phyloP scores from a whole-genome alignment of 495 filamentous ascomycete genomes.

The Lentithecium fluviatile region DNA sequence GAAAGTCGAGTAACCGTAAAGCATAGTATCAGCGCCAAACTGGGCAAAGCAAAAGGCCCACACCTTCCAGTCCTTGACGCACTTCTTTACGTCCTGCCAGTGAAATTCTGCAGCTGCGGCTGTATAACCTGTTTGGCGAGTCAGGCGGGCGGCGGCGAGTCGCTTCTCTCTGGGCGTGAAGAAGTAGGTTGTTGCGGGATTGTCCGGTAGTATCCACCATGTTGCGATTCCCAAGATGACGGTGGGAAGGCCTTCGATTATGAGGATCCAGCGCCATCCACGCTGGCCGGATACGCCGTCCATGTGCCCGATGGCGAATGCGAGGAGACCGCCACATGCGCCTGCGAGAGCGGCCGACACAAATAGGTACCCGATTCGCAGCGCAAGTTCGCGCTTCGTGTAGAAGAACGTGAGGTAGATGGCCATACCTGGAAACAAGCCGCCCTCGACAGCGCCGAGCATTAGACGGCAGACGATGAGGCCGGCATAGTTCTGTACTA shows the following conservation, averaged over 20 bases:
- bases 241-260: conserved; percentile 71
- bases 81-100: conserved; percentile 53
- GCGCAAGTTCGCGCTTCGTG: conserved; percentile 67
- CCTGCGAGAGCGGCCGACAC: conserved; percentile 73
- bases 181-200: conserved; percentile 49
- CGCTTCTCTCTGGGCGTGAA: conserved; percentile 37
- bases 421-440: conserved; percentile 65
- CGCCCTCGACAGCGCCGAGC: conserved; percentile 57
- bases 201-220: conserved; percentile 66
- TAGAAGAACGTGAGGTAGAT: conserved; percentile 69
- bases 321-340: conserved; percentile 71
- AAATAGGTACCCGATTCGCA: conserved; percentile 74
- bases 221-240: conserved; percentile 59
- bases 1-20: conserved; percentile 77
- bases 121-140: conserved; percentile 56
- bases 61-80: conserved; percentile 62
- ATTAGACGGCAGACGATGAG: conserved; percentile 57
- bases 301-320: conserved; percentile 72
- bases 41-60: conserved; percentile 64
- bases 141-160: conserved; percentile 27
- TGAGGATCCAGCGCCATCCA: conserved; percentile 67
- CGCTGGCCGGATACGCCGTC: conserved; percentile 61
- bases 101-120: conserved; percentile 60
- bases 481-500: conserved; percentile 58
- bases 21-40: conserved; percentile 69